Base-by-base conservation (phyloP, 257 asterid genomes). In the Marsdenia floribunda region DNA sequence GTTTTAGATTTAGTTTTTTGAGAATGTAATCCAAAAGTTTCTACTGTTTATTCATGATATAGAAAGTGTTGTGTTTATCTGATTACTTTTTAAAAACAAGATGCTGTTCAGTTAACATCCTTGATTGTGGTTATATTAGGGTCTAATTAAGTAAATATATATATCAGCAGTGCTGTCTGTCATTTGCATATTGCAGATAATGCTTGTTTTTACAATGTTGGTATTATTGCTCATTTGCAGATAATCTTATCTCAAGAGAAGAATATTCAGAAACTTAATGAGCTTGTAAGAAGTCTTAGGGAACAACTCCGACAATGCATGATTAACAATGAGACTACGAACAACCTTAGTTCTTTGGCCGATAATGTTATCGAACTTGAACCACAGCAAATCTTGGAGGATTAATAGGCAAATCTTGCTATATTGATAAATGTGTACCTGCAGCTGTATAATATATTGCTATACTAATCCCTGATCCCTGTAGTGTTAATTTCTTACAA, bases 221-320 rank as follows among this genome's bases (percentile, higher is more conserved):
- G 38, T 37, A 53, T 44, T 40, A 63, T 40, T 44, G 18, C 33
- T 42, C 8, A 53, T n/a, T n/a, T 82, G 88, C 90, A 90, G 97
- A 86, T 91, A 47, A 90, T 93, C 76, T 77, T 91, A 78, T 81
- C 95, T 44, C 98, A 94, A 82, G 97, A 94, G 82, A 94, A 89
- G 88, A 88, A 78, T 87, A 94, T 94, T 74, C 90, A 88, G 78
- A 87, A 85, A 73, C 88, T 93, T 63, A 91, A 84, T 44, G 97
- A 88, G 86, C 88, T 86, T 19, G 86, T 91, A 35, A 84, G 82
- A 72, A 86, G 83, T 81, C 96, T 94, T 1, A 88, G 82, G 77
- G 92, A 91, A 72, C 92, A 90, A 73, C 85, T 94, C 68, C 89
- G 81, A 35, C 93, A 82, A 33, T 94, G 98, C 86, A 78, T 73